Percentiles rank a stretch among this genome's conserved stretches.
Conservation (phyloP, 768 basidiomycete genomes). For the Tricholoma matsutake region DNA sequence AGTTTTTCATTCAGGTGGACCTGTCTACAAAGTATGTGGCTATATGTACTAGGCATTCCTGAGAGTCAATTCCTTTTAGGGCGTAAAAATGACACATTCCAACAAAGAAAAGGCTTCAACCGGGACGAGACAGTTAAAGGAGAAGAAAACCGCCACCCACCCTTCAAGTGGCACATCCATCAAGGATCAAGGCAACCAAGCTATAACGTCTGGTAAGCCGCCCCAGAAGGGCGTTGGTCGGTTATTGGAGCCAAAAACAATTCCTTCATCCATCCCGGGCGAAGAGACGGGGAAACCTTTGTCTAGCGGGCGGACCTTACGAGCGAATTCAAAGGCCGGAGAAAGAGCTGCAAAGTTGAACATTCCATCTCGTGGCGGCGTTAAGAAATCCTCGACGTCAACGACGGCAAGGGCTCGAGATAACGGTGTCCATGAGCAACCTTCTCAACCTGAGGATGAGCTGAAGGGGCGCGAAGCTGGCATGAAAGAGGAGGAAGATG, state of each 20-base stretch:
- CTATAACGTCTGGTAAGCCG: not conserved
- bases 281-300: not conserved
- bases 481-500: conserved; percentile 35
- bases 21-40: conserved; percentile 2
- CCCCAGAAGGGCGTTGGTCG: not conserved
- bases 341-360: not conserved
- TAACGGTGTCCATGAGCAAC: not conserved
- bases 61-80: not conserved
- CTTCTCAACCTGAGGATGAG: conserved; percentile 10
- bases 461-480: conserved; percentile 8
- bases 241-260: not conserved
- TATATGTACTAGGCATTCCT: not conserved
- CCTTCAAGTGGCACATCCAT: not conserved
- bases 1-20: conserved; percentile 9
- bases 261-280: not conserved
- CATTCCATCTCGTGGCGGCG: not conserved
- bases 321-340: not conserved
- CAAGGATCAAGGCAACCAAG: not conserved
- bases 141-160: not conserved
- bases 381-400: not conserved
- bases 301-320: not conserved
- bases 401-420: conserved; percentile 1
- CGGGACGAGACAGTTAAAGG: not conserved
- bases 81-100: not conserved
- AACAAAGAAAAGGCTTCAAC: not conserved